Base-by-base conservation (phyloP, 768 basidiomycete species). In the Amyloporia xantha region DNA sequence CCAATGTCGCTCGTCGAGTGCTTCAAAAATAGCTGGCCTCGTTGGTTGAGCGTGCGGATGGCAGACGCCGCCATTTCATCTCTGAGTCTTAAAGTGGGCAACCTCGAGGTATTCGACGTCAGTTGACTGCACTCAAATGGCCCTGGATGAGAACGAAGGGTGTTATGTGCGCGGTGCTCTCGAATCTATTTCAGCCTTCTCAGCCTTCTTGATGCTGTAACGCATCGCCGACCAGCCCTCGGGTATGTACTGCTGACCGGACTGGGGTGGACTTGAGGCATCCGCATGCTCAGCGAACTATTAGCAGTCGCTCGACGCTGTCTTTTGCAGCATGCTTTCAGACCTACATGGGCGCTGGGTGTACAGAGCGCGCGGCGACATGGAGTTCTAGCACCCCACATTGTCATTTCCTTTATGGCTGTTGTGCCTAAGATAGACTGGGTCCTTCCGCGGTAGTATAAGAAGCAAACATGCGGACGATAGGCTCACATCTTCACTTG, bases 91-190 rank as follows among this genome's bases (percentile, higher is more conserved):
- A 45, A 45, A 6, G 5, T 5, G 3, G 10, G 7, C 17, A 9
- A 33, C 44, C 44, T 45, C 20, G 44, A 45, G 44, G 44, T 33
- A 15, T 21, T 30, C 20, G 30, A 45, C 44, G 30, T 45, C 44
- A 45, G 44, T 24, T 35, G 44, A 36, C 33, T 33, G 5, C 27
- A 19, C 17, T 21, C 28, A 17, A 33, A 17, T 20, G 20, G 25
- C 33, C 21, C 4, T 19, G 42, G 21, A 15, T 35, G 44, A 13
- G 7, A 36, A 19, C n/a, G 19, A 2, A 26, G 5, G n/a, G 17
- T 23, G 30, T 19, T 19, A 4, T n/a, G n/a, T n/a, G n/a, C n/a
- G n/a, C n/a, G n/a, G n/a, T n/a, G n/a, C n/a, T n/a, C n/a, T n/a
- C n/a, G n/a, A n/a, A n/a, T n/a, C n/a, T n/a, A n/a, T n/a, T n/a